Percentiles rank a stretch among this genome's conserved stretches.
phyloP scores from a whole-genome alignment of 1,284 basidiomycete species.

The Athelia sp. region DNA sequence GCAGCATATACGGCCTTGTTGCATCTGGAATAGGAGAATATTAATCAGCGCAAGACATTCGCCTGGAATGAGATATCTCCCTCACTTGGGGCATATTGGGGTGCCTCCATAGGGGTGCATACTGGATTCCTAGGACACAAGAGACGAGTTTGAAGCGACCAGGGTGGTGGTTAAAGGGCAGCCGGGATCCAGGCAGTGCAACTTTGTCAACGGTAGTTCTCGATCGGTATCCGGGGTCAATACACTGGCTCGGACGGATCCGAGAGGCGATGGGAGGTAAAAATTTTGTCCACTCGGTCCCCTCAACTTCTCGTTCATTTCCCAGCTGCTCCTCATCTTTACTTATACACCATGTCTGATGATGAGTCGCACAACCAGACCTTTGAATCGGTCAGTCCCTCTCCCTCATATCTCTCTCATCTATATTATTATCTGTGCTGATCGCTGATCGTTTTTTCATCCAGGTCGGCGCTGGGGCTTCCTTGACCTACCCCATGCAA shows the following conservation, averaged over 20 bases:
- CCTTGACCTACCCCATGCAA: conserved; percentile 90
- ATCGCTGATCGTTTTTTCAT: conserved; percentile 16
- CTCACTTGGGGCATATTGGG: conserved; percentile 45
- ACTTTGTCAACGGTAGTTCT: too few relatives aligned
- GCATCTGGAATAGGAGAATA: conserved; percentile 38
- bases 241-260: conserved; percentile 11
- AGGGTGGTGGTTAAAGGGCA: conserved; percentile 1
- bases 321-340: conserved; percentile 9
- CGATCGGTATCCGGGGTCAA: too few relatives aligned
- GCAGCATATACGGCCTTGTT: conserved; percentile 72
- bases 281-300: conserved; percentile 21
- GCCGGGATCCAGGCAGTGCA: too few relatives aligned
- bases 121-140: conserved; percentile 8
- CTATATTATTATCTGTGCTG: conserved; percentile 7
- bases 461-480: conserved; percentile 77
- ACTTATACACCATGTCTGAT: conserved; percentile 65
- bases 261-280: conserved; percentile 14
- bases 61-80: neutral
- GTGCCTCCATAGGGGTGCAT: conserved; percentile 69
- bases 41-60: too few relatives aligned
- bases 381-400: conserved; percentile 68
- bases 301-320: conserved; percentile 15
- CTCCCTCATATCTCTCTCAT: conserved; percentile 9
- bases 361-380: conserved; percentile 87
- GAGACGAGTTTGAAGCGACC: neutral